Evolutionary conservation across 768 basidiomycete species (phyloP).

Genomic region (Suillus tomentosus): DNA sequence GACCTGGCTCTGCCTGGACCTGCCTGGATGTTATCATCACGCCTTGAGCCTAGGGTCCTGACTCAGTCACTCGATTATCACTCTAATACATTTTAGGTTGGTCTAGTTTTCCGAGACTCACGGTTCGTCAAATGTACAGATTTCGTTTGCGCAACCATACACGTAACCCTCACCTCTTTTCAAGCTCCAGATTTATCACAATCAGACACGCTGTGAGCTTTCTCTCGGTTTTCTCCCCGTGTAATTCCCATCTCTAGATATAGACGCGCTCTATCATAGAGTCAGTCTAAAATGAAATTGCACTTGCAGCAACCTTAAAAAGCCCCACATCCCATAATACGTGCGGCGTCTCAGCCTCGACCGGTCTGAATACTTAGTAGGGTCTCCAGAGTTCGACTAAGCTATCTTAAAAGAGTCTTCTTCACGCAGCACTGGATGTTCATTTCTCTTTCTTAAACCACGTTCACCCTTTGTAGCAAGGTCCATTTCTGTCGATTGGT

Average conservation of each 20-base stretch:
- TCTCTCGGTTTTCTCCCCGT: conserved; percentile 10
- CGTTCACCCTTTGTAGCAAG: conserved; percentile 1
- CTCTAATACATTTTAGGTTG: background rate
- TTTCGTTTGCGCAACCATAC: conserved; percentile 9
- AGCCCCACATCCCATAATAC: conserved; percentile 9
- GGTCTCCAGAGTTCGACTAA: background rate
- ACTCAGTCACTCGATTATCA: background rate
- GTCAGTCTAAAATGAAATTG: conserved; percentile 27
- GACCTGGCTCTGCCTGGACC: background rate
- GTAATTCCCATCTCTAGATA: background rate
- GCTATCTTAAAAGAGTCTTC: conserved; percentile 8
- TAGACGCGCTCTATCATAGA: background rate
- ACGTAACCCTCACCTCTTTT: conserved; percentile 20
- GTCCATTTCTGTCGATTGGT: background rate
- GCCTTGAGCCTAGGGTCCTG: background rate
- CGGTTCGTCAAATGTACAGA: background rate
- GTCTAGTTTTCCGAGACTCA: background rate
- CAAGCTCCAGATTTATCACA: conserved; percentile 1
- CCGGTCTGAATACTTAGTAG: conserved; percentile 23
- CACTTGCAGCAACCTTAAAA: background rate
- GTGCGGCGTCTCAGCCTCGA: conserved; percentile 18
- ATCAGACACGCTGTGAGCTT: background rate
- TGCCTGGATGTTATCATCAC: background rate
- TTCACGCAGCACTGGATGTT: conserved; percentile 1
- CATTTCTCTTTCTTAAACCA: conserved; percentile 13